Evolutionary conservation across 2,329 filamentous ascomycete species (phyloP).

Genomic region (Apiospora malaysiana): DNA sequence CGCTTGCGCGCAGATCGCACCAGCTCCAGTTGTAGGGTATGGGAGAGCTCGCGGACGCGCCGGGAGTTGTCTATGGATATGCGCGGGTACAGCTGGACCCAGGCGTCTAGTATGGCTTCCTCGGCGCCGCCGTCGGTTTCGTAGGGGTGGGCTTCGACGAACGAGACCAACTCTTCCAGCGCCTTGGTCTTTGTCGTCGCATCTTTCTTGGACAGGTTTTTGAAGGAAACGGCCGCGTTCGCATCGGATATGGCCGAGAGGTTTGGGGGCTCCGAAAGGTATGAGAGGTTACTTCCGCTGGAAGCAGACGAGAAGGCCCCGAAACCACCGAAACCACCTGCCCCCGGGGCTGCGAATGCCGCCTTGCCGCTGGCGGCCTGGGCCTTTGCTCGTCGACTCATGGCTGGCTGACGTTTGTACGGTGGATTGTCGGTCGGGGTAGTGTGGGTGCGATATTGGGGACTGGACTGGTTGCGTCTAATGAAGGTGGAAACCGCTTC

Average conservation of each 20-base stretch:
- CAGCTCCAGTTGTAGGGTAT: slow-evolving; percentile 71
- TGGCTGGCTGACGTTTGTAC: slow-evolving; percentile 19
- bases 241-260: slow-evolving; percentile 78
- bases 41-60: slow-evolving; percentile 85
- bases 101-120: slow-evolving; percentile 83
- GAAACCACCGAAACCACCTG: slow-evolving; percentile 48
- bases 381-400: slow-evolving; percentile 40
- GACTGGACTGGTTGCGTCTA: too few relatives aligned
- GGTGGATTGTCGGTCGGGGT: not conserved
- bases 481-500: too few relatives aligned
- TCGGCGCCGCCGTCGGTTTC: slow-evolving; percentile 69
- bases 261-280: slow-evolving; percentile 85
- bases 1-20: slow-evolving; percentile 75
- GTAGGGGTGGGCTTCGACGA: slow-evolving; percentile 61
- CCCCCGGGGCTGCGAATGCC: slow-evolving; percentile 30
- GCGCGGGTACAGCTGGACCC: slow-evolving; percentile 89
- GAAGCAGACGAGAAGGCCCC: slow-evolving; percentile 48
- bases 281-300: slow-evolving; percentile 68
- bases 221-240: slow-evolving; percentile 86
- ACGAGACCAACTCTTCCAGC: slow-evolving; percentile 79
- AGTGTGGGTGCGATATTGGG: not conserved
- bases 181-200: slow-evolving; percentile 90
- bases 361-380: slow-evolving; percentile 38
- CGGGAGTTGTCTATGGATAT: slow-evolving; percentile 89
- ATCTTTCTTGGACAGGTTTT: slow-evolving; percentile 92